Evolutionary conservation across 345 rosid species (phyloP).

Genomic region (Raphanus raphanistrum): DNA sequence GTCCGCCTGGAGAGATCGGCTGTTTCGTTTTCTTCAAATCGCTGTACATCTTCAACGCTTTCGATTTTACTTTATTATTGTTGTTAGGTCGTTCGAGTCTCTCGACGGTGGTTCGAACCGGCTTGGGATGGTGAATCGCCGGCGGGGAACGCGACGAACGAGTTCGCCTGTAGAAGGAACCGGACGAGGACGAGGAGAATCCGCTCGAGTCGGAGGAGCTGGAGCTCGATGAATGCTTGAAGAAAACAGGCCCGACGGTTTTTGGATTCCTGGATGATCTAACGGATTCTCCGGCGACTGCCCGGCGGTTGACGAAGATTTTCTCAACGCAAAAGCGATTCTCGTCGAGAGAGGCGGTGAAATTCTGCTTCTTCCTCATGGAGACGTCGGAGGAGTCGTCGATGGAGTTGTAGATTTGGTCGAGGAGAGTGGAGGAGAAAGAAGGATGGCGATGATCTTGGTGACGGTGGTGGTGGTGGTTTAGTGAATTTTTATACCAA

Average conservation of each 20-base stretch:
- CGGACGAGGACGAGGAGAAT: slow-evolving; percentile 74
- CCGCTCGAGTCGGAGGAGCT: slow-evolving; percentile 50
- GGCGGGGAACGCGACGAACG: slow-evolving; percentile 8
- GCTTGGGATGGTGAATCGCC: slow-evolving; percentile 41
- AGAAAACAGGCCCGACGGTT: slow-evolving; percentile 15
- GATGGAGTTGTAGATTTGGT: slow-evolving; percentile 63
- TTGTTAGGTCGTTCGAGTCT: not conserved
- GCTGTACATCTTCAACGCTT: slow-evolving; percentile 71
- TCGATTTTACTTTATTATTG: slow-evolving; percentile 3
- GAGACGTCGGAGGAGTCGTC: slow-evolving; percentile 45
- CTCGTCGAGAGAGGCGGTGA: not conserved
- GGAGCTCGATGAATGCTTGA: not conserved
- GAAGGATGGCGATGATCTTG: slow-evolving; percentile 56
- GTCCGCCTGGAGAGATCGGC: slow-evolving; percentile 86
- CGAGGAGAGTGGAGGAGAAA: slow-evolving; percentile 77
- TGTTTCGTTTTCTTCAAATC: slow-evolving; percentile 82
- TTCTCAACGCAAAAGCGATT: not conserved
- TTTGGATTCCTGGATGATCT: slow-evolving; percentile 14
- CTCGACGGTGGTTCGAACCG: slow-evolving; percentile 54
- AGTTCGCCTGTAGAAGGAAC: slow-evolving; percentile 41
- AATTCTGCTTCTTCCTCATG: slow-evolving; percentile 21
- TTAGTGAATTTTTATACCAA: slow-evolving; percentile 32
- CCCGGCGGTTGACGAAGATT: slow-evolving; percentile 21
- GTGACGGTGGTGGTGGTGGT: slow-evolving; percentile 31
- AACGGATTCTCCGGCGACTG: slow-evolving; percentile 37